Conservation (phyloP, 2,329 filamentous ascomycete species). For the Aureobasidium leucospermi region DNA sequence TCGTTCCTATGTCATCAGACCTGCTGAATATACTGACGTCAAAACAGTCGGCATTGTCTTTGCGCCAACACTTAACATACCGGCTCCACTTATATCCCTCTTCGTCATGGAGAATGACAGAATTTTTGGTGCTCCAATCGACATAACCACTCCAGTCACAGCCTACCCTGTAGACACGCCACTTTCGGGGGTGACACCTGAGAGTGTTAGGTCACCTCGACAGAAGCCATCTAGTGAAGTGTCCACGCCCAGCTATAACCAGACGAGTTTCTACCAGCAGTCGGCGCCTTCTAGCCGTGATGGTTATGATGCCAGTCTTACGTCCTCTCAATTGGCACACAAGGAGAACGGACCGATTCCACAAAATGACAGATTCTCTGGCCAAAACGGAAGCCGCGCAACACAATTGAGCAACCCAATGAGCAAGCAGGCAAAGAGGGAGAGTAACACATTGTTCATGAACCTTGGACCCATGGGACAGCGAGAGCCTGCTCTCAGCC, state of each 20-base stretch:
- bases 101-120: slow-evolving; percentile 84
- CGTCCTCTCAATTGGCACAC: background rate
- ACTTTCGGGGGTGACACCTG: slow-evolving; percentile 32
- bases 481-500: slow-evolving; percentile 2
- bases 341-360: background rate
- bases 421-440: slow-evolving; percentile 13
- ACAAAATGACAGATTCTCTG: background rate
- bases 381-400: background rate
- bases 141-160: slow-evolving; percentile 32
- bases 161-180: slow-evolving; percentile 11
- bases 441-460: slow-evolving; percentile 13
- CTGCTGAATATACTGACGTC: slow-evolving; percentile 17
- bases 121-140: slow-evolving; percentile 70
- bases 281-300: background rate
- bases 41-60: slow-evolving; percentile 82
- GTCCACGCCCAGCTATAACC: slow-evolving; percentile 44
- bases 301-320: background rate
- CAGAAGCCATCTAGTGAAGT: slow-evolving; percentile 60
- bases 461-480: background rate
- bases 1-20: background rate
- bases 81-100: slow-evolving; percentile 85
- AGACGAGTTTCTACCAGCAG: background rate
- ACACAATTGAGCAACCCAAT: background rate
- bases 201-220: slow-evolving; percentile 56
- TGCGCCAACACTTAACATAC: slow-evolving; percentile 92